phyloP scores from a whole-genome alignment of 108 stramenopile species.

The Cyclostephanos tholiformis region DNA sequence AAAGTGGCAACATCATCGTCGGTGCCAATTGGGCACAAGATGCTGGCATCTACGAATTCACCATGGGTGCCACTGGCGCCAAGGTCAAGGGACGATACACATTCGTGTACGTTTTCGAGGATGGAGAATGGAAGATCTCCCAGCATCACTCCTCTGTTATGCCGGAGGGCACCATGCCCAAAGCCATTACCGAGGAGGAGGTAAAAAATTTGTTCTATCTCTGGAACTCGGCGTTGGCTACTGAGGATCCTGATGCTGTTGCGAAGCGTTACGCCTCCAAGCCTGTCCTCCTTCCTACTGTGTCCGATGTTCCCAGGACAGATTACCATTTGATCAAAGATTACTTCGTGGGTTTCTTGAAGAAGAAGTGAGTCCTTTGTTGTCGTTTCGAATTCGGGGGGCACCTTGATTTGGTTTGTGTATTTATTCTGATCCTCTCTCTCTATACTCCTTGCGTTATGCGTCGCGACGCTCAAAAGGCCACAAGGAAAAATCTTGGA shows the following conservation, averaged over 20 bases:
- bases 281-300: conserved; percentile 46
- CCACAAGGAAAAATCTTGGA: conserved; percentile 58
- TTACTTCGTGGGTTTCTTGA: conserved; percentile 60
- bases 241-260: conserved; percentile 43
- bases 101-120: conserved; percentile 63
- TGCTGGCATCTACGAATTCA: too few species aligned
- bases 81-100: too few species aligned
- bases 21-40: conserved; percentile 57
- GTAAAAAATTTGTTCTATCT: conserved; percentile 51
- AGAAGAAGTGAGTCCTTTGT: conserved; percentile 30
- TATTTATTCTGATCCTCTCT: too few species aligned
- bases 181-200: conserved; percentile 49
- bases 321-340: conserved; percentile 51
- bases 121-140: conserved; percentile 71
- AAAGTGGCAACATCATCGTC: conserved; percentile 27
- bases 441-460: too few species aligned
- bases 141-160: conserved; percentile 72
- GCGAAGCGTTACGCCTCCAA: conserved; percentile 47
- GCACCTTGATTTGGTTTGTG: too few species aligned
- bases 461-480: too few species aligned
- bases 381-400: too few species aligned
- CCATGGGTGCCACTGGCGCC: too few species aligned
- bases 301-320: conserved; percentile 57
- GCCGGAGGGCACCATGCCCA: conserved; percentile 54
- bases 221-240: conserved; percentile 54